Evolutionary conservation across 2,329 filamentous ascomycete genomes (phyloP), one percentile per base, ranked within the genome.

Genomic region (Stagonosporopsis tanaceti): DNA sequence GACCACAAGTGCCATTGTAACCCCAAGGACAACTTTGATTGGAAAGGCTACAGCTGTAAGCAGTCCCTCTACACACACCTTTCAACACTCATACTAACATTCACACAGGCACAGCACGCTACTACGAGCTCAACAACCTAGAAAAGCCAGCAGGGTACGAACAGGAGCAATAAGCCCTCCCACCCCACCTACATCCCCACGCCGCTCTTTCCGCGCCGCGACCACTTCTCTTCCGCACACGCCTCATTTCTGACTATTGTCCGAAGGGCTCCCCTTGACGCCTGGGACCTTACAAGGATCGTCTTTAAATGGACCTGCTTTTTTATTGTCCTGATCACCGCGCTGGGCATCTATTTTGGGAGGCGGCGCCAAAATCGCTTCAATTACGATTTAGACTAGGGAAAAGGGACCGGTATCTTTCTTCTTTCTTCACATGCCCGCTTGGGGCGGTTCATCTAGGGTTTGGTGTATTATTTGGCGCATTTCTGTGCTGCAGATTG

Each of bases 11-110:
- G 95, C 78, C 90, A 93, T 78, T 99, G 95, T 81, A 93, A 99
- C 73, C 94, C 95, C 7, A 89, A 89, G 72, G 91, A 98, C 59
- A 99, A 99, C 82, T 99, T 99, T 83, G 95, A 99, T 79, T 99
- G 96, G 96, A 97, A 97, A 79, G 91, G 91, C 50, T 98, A 97
- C 77, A 97, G 92, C 76, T 98, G 93, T 96, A 86, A 82, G 91
- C 82, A 28, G 24, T 4, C 24, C 30, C 17, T 4, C 9, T n/a
- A n/a, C 22, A 14, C 17, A 32, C 38, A 2, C 22, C 20, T 22
- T 22, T 4, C 12, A 24, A 15, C 3, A 32, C 24, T n/a, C 48
- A 48, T 59, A 47, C 65, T 64, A 70, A 63, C 25, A 48, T 9
- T 15, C 17, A n/a, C n/a, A 91, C 53, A 94, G 91, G 91, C 81